Base-by-base conservation (phyloP, 345 rosid genomes). In the Salix suchowensis region DNA sequence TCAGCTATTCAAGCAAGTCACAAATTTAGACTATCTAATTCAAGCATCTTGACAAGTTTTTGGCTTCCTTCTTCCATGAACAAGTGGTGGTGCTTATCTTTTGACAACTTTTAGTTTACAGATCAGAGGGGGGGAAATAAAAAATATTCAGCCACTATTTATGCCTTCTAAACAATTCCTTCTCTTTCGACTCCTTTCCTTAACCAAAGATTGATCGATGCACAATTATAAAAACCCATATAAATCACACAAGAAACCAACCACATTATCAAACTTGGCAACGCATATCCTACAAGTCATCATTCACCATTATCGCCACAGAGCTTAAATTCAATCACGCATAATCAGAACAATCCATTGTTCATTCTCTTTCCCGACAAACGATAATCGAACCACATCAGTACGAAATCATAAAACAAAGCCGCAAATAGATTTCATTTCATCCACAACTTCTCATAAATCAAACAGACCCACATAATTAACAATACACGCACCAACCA, bases 221-320 rank as follows among this genome's bases (percentile, higher is more conserved):
- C 40, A 30, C 23, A 34, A 66, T 66, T 44, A 30, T n/a, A 21
- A 40, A 58, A 42, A 68, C 36, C 52, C 16, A 76, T 52, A 50
- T 50, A 52, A 52, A 66, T 71, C 72, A 52, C 40, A 40, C 24
- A 21, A 14, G 21, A 67, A 48, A 18, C 26, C 26, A 65, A 77
- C 64, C 55, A 19, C 50, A 30, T 68, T 74, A 30, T 39, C 19
- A 40, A 42, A 39, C 77, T 19, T 39, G 34, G 28, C 44, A 65
- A 34, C 32, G 2, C 52, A 69, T 40, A 44, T 69, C 28, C 69
- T 58, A 68, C 50, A 73, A 61, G 50, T 34, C 70, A 74, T 74
- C 68, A 69, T 37, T 66, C 69, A 66, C 14, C 21, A 32, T 40
- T 10, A 15, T 23, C 54, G 61, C 71, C 60, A 18, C 23, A 36